Base-by-base conservation (phyloP, 2,329 filamentous ascomycete species). In the Parastagonospora nodorum region DNA sequence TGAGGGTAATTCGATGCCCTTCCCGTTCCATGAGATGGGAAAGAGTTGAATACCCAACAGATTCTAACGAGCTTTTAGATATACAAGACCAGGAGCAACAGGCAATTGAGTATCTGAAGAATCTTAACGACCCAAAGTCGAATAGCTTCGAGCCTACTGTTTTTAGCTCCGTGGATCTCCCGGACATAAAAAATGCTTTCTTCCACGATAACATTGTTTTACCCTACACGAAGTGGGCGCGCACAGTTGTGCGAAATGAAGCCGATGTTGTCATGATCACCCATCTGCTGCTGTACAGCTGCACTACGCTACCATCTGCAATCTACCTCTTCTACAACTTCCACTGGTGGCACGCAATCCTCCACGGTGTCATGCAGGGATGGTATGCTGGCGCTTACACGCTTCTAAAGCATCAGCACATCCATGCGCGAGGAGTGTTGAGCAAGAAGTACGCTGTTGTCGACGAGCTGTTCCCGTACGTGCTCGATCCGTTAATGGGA, bases 391-490 rank as follows among this genome's bases (percentile, higher is more conserved):
- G 89, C 7, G 79, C 86, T 1, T 93, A 90, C 74, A 93, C 89
- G 0, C 78, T 93, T 32, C 85, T 93, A 83, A 89, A 89, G 81
- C 89, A 93, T 64, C 89, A 93, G 66, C 89, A 93, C 69, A 92
- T 93, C 61, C 89, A 93, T 69, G 85, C 85, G 77, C 81, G 85
- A 39, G 89, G 89, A 12, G 78, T 92, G 2, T 74, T 92, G 31
- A 74, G 78, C 19, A 83, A 82, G 61, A 69, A 75, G 7, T 83
- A 81, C 46, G 74, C 75, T 30, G 64, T 80, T 28, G 72, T 92
- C 51, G 89, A 93, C 64, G 67, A 73, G 5, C 45, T 80, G 1
- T 92, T 92, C 60, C 89, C 89, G 0, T 93, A 91, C 67, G 71
- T 92, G 35, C 77, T 84, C 9, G 88, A 92, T 60, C 89, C 89